phyloP scores from a whole-genome alignment of 768 basidiomycete species.

The Pisolithus orientalis region DNA sequence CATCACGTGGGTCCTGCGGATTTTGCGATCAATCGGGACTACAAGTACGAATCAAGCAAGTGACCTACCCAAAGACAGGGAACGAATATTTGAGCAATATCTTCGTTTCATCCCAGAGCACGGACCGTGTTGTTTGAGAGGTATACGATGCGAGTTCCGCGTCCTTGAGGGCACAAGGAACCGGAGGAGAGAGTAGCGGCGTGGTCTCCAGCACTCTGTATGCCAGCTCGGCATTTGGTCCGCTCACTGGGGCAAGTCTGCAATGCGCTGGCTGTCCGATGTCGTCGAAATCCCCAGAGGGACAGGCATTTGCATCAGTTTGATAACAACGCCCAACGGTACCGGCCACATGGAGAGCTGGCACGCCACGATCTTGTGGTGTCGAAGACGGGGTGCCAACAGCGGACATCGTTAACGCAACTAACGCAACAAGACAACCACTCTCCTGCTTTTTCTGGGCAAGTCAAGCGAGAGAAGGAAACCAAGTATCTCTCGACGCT shows the following conservation, averaged over 20 bases:
- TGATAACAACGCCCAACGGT: conserved; percentile 13
- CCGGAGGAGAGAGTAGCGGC: conserved; percentile 46
- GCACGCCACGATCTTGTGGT: conserved; percentile 54
- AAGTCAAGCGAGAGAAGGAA: neutral
- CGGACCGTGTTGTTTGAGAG: conserved; percentile 16
- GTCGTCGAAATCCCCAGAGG: conserved; percentile 6
- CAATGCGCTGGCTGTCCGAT: neutral
- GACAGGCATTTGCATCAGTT: conserved; percentile 3
- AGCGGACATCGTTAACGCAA: neutral
- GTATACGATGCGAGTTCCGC: conserved; percentile 11
- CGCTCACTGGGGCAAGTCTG: neutral
- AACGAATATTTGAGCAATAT: conserved; percentile 61
- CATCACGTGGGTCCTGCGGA: conserved; percentile 59
- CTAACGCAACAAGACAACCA: neutral
- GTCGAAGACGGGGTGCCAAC: conserved; percentile 40
- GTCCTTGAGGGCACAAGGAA: conserved; percentile 46
- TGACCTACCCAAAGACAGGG: conserved; percentile 66
- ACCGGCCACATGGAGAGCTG: conserved; percentile 41
- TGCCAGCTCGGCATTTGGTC: conserved; percentile 1
- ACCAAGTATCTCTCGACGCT: no score
- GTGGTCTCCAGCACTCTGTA: conserved; percentile 40
- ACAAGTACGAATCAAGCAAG: neutral
- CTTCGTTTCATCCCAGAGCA: conserved; percentile 49
- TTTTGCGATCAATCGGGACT: neutral
- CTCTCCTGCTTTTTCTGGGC: no score